Evolutionary conservation across 2,329 filamentous ascomycete genomes (phyloP).

Genomic region (Leptographium galeiforme): DNA sequence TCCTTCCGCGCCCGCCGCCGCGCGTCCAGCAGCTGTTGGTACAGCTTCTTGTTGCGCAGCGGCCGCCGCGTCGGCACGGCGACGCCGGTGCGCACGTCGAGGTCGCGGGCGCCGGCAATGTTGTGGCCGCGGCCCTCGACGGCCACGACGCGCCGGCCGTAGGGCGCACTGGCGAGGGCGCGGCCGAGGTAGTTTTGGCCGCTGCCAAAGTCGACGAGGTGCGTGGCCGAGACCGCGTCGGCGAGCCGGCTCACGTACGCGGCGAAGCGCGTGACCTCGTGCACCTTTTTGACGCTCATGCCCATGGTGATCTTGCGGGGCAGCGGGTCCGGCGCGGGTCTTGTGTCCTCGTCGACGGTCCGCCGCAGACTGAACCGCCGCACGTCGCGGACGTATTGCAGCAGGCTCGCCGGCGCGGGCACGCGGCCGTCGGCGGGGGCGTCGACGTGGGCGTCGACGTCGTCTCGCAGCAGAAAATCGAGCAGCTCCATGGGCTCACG

Average conservation of each 20-base stretch:
- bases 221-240: conserved; percentile 50
- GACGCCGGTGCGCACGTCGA: conserved; percentile 72
- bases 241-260: conserved; percentile 57
- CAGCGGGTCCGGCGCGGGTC: conserved; percentile 34
- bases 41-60: conserved; percentile 74
- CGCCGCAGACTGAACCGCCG: conserved; percentile 55
- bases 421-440: conserved; percentile 11
- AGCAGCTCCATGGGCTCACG: conserved; percentile 64
- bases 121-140: conserved; percentile 82
- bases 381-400: conserved; percentile 60
- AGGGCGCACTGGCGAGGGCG: conserved; percentile 71
- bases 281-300: conserved; percentile 92
- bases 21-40: conserved; percentile 36
- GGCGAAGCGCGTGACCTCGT: conserved; percentile 89
- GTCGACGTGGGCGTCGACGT: conserved; percentile 34
- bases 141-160: conserved; percentile 76
- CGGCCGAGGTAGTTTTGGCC: conserved; percentile 93
- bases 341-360: conserved; percentile 30
- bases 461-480: conserved; percentile 67
- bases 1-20: conserved; percentile 22
- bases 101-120: conserved; percentile 68
- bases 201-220: conserved; percentile 91
- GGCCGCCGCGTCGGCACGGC: conserved; percentile 54
- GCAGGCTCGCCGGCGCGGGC: conserved; percentile 39
- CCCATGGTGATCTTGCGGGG: conserved; percentile 66